Evolutionary conservation across 75 land plant species (phyloP), one percentile per base, ranked within the genome.

Genomic region (Gnetum montanum): DNA sequence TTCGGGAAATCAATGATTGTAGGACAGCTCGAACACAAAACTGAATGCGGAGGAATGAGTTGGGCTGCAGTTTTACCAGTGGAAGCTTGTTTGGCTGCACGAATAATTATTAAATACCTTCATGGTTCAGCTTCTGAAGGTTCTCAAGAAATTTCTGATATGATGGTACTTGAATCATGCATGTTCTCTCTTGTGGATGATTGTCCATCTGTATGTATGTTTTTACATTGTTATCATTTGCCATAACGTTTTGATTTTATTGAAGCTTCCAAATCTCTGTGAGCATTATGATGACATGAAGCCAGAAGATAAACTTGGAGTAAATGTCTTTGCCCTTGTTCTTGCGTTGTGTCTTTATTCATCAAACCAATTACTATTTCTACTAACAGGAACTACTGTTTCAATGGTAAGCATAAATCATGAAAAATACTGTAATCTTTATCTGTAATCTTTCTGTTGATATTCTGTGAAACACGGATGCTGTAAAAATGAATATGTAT

Each of bases 61-160:
- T 87, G 96, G 96, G 67, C 93, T 64, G 72, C 70, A 33, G 82
- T 83, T 31, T 72, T 90, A 52, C 96, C 96, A 24, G 29, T 78
- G 36, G 93, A 87, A 40, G 63, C 62, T 43, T 74, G 78, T 65
- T 58, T 90, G 63, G 88, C 93, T 59, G 77, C 85, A 25, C 73
- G 88, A 49, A 58, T 87, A 7, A 29, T 83, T 18, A 61, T 59
- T 26, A 73, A 73, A 41, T 71, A 36, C 37, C 33, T 72, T 10
- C 23, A 62, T 23, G 34, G 64, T 51, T 31, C 34, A 54, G 26
- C 10, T 41, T n/a, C n/a, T 34, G 34, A 3, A 25, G 55, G 56
- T 41, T 24, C 1, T 41, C n/a, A 45, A n/a, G 31, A 56, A 34
- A 5, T 34, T 43, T 6, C 58, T 23, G 51, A 37, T n/a, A 58